phyloP scores from a whole-genome alignment of 225 moss, liverwort and hornwort species.

The Neckera pumila region DNA sequence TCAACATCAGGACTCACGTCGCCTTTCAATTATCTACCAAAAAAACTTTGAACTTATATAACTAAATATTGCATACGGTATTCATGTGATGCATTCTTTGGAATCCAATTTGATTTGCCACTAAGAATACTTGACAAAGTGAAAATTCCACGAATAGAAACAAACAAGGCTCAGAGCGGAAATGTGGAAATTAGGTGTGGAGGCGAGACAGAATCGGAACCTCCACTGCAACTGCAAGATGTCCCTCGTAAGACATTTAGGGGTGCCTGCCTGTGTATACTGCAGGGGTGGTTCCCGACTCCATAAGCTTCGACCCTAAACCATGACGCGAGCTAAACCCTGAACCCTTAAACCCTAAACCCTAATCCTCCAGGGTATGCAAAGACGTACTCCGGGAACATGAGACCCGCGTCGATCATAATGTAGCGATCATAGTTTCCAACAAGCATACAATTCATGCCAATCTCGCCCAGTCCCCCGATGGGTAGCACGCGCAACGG shows the following conservation, averaged over 20 bases:
- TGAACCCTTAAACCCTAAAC: conserved; percentile 11
- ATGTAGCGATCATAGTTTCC: conserved; percentile 97
- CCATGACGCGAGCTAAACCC: background rate
- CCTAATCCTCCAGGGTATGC: background rate
- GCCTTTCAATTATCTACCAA: background rate
- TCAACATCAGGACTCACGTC: background rate
- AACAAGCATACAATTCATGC: conserved; percentile 99
- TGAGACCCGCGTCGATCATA: conserved; percentile 97
- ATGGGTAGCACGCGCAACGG: conserved; percentile 85
- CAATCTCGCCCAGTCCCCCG: conserved; percentile 94
- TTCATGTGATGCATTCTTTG: background rate
- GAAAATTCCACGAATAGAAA: background rate
- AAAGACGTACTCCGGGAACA: conserved; percentile 90
- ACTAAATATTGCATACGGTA: background rate
- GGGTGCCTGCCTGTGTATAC: background rate
- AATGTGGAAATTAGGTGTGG: background rate
- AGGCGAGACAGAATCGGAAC: background rate
- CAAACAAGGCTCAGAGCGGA: background rate
- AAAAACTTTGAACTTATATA: background rate
- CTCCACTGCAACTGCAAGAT: background rate
- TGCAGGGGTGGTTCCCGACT: background rate
- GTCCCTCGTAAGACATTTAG: background rate
- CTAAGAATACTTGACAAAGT: background rate
- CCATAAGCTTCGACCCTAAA: background rate
- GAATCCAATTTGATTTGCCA: background rate